phyloP scores from a whole-genome alignment of 2,329 filamentous ascomycete genomes.

The Chaetomium globosum region DNA sequence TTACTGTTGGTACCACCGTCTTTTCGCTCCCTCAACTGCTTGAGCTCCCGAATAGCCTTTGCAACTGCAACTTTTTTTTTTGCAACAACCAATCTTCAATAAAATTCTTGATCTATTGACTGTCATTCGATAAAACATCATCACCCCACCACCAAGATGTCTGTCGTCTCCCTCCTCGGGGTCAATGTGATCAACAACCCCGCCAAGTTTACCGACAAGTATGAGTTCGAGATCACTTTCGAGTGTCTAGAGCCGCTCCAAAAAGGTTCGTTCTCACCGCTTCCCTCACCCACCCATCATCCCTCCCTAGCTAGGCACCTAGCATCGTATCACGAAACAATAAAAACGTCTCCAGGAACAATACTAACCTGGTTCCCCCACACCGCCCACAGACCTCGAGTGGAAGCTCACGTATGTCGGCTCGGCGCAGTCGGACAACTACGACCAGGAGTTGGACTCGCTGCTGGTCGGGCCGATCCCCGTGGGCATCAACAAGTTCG shows the following conservation, averaged over 20 bases:
- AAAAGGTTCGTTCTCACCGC: slow-evolving; percentile 65
- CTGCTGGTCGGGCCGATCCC: slow-evolving; percentile 97
- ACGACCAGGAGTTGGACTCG: slow-evolving; percentile 97
- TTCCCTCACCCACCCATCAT: slow-evolving; percentile 16
- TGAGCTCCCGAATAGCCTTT: not conserved
- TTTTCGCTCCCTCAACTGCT: not conserved
- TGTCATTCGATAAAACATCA: slow-evolving; percentile 3
- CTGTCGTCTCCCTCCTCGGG: slow-evolving; percentile 91
- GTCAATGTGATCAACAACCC: slow-evolving; percentile 98
- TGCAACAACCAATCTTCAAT: not conserved
- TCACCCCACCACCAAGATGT: slow-evolving; percentile 63
- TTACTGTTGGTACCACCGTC: slow-evolving; percentile 1
- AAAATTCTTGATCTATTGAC: not conserved
- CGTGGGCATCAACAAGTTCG: slow-evolving; percentile 96
- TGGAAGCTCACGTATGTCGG: slow-evolving; percentile 99
- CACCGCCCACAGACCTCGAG: slow-evolving; percentile 72
- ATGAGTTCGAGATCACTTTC: slow-evolving; percentile 98
- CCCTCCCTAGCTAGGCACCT: not conserved
- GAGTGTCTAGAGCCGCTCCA: slow-evolving; percentile 94
- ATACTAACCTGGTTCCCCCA: slow-evolving; percentile 10
- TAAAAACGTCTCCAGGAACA: not conserved
- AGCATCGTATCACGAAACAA: not conserved
- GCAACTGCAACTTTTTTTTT: not conserved
- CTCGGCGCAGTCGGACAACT: slow-evolving; percentile 96
- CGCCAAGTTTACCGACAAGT: slow-evolving; percentile 86